Conservation (phyloP, 306 rosid species). For the Malus fusca region DNA sequence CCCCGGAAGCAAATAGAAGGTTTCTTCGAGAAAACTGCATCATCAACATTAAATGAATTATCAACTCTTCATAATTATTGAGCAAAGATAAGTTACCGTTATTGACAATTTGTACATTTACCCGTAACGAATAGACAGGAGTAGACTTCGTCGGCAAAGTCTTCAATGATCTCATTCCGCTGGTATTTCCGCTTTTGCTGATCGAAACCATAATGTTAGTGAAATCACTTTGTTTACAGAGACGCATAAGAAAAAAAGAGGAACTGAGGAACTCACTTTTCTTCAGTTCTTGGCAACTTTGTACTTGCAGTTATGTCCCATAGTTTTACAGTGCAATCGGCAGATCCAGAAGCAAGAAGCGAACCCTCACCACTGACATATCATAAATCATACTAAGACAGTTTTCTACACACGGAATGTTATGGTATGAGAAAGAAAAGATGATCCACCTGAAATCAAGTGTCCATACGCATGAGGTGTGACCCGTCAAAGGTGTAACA, state of each 20-base stretch:
- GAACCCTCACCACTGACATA: slow-evolving; percentile 80
- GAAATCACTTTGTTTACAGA: not conserved
- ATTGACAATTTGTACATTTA: slow-evolving; percentile 17
- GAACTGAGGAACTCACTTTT: slow-evolving; percentile 44
- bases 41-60: slow-evolving; percentile 4
- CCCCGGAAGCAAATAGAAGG: slow-evolving; percentile 88
- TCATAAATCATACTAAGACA: not conserved
- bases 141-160: slow-evolving; percentile 78
- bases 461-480: slow-evolving; percentile 89
- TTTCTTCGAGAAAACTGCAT: slow-evolving; percentile 94
- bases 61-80: not conserved
- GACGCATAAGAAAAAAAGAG: not conserved
- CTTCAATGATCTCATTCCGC: slow-evolving; percentile 73
- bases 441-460: slow-evolving; percentile 70
- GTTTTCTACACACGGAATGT: not conserved
- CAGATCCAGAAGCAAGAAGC: slow-evolving; percentile 91
- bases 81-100: not conserved
- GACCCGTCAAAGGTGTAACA: slow-evolving; percentile 77
- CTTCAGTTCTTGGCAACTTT: slow-evolving; percentile 62
- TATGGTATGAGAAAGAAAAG: not conserved
- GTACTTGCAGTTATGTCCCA: slow-evolving; percentile 89
- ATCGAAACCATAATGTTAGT: slow-evolving; percentile 3
- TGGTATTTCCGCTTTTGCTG: slow-evolving; percentile 59
- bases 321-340: slow-evolving; percentile 88
- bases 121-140: slow-evolving; percentile 72